These are phyloP conservation scores for Alternaria panax DNA, from an alignment of 2,329 filamentous ascomycete species.

Conservation along the genomic window DNA sequence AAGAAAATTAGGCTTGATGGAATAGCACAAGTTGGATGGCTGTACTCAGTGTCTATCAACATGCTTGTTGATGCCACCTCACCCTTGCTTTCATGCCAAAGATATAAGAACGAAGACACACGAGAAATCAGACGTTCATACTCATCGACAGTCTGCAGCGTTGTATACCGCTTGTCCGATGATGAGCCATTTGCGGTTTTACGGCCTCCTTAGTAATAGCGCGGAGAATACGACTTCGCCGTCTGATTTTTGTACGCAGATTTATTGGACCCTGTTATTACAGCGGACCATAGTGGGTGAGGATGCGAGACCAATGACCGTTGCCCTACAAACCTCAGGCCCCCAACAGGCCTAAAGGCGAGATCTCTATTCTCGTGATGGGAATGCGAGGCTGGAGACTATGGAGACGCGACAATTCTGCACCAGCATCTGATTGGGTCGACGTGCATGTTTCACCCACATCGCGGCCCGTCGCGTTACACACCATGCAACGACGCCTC, in stretches of 20 bases:
- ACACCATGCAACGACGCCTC: neutral
- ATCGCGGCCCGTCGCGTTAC: conserved; percentile 4
- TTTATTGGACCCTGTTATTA: neutral
- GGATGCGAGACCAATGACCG: too few relatives aligned
- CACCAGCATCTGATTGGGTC: neutral
- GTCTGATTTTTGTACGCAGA: neutral
- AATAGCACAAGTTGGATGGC: neutral
- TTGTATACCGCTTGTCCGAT: neutral
- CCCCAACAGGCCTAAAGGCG: too few relatives aligned
- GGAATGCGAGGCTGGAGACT: neutral
- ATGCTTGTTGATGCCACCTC: too few relatives aligned
- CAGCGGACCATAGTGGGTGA: neutral
- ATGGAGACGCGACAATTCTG: neutral
- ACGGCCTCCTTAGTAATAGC: neutral
- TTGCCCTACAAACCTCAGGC: too few relatives aligned
- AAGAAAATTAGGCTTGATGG: neutral
- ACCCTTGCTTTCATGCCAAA: too few relatives aligned
- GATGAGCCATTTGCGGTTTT: neutral
- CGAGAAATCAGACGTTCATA: neutral
- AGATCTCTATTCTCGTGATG: too few relatives aligned
- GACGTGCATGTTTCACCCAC: neutral
- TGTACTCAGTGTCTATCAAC: neutral
- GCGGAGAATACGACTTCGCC: neutral
- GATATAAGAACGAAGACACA: neutral
- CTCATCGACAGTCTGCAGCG: neutral